These are phyloP conservation scores for Seiridium unicorne DNA, from an alignment of 2,329 filamentous ascomycete species.

Conservation along the genomic window DNA sequence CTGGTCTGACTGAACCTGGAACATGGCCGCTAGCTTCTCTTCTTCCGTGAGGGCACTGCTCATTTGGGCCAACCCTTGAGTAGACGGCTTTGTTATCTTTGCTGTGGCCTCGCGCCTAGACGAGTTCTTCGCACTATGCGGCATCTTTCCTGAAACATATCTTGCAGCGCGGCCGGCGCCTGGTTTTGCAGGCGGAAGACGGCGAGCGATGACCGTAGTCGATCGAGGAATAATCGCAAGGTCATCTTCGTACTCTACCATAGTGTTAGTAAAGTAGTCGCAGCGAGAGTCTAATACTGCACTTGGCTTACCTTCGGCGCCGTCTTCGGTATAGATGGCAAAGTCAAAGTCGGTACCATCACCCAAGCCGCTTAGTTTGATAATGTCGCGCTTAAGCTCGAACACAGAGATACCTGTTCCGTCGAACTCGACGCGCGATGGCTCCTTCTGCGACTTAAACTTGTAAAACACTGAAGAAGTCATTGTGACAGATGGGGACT, in stretches of 20 bases:
- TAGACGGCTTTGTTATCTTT: constrained; percentile 58
- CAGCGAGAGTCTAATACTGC: not conserved
- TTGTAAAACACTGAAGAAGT: constrained; percentile 99
- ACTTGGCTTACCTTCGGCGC: constrained; percentile 73
- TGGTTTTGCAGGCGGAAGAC: constrained; percentile 78
- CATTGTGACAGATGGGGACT: constrained; percentile 55
- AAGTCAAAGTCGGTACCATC: constrained; percentile 97
- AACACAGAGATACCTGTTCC: constrained; percentile 98
- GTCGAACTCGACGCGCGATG: constrained; percentile 91
- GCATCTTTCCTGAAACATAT: constrained; percentile 96
- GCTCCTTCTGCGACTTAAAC: constrained; percentile 98
- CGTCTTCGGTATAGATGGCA: constrained; percentile 89
- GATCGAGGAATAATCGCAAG: constrained; percentile 96
- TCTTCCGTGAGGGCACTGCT: constrained; percentile 86
- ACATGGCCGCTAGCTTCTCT: constrained; percentile 89
- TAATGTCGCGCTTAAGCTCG: constrained; percentile 98
- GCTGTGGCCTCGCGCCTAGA: constrained; percentile 63
- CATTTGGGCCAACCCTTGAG: constrained; percentile 62
- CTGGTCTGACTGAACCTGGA: constrained; percentile 83
- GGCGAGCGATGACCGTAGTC: constrained; percentile 86
- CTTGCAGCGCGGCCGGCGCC: constrained; percentile 89
- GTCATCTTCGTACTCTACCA: constrained; percentile 90
- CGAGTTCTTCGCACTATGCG: constrained; percentile 79
- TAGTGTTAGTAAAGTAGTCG: constrained; percentile 14
- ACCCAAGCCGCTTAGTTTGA: constrained; percentile 86